These are phyloP conservation scores for Allium cepa DNA, from an alignment of 106 monocot genomes.

Conservation along the genomic window DNA sequence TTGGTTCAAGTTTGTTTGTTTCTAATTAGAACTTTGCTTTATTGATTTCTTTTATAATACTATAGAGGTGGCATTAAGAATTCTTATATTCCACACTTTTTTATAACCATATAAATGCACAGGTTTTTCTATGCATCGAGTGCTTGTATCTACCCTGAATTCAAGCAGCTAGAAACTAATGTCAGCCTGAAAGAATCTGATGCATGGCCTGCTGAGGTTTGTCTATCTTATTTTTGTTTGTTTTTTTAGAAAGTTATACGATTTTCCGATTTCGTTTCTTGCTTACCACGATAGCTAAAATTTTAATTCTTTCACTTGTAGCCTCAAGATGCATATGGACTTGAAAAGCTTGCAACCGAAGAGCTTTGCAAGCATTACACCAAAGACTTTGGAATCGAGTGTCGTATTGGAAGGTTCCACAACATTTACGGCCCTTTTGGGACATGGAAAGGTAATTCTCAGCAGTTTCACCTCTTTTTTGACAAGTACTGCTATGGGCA, in stretches of 20 bases:
- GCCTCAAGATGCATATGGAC: slow-evolving; percentile 73
- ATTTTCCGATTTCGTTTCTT: background rate
- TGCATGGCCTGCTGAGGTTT: slow-evolving; percentile 91
- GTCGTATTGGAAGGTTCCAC: slow-evolving; percentile 58
- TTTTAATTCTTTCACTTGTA: slow-evolving; percentile 9
- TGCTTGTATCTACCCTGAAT: slow-evolving; percentile 84
- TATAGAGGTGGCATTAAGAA: too few relatives aligned
- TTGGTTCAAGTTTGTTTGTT: too few relatives aligned
- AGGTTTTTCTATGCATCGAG: slow-evolving; percentile 85
- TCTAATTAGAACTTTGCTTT: too few relatives aligned
- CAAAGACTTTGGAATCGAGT: slow-evolving; percentile 74
- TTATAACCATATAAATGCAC: background rate
- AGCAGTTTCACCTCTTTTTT: background rate
- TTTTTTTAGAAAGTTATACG: background rate
- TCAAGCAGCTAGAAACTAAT: slow-evolving; percentile 84
- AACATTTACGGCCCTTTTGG: slow-evolving; percentile 65
- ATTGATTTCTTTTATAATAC: too few relatives aligned
- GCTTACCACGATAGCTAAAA: too few relatives aligned
- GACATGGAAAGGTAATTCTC: slow-evolving; percentile 65
- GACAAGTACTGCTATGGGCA: too few relatives aligned
- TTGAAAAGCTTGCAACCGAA: slow-evolving; percentile 67
- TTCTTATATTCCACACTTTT: too few relatives aligned
- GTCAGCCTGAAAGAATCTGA: slow-evolving; percentile 82
- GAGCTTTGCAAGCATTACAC: slow-evolving; percentile 66
- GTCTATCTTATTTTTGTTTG: background rate